A percentile compares a stretch with the other conserved stretches of the same genome.
phyloP scores from a whole-genome alignment of 352 stramenopile species.

The Phytophthora podocarpi region DNA sequence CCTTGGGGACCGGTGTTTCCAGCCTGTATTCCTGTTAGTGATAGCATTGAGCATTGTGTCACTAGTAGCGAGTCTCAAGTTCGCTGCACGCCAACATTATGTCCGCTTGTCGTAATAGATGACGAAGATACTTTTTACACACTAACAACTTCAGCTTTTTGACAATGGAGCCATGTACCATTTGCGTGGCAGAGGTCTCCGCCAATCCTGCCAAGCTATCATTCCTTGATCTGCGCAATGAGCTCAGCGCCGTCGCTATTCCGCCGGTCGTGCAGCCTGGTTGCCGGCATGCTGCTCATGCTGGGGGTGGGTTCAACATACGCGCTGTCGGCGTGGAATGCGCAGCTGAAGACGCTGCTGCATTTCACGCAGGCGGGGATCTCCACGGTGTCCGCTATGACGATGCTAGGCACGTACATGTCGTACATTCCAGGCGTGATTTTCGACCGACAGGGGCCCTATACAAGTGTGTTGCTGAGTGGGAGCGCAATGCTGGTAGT shows the following conservation, averaged over 20 bases:
- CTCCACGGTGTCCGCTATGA: constrained; percentile 74
- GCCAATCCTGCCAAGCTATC: constrained; percentile 2
- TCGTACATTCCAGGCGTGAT: constrained; percentile 73
- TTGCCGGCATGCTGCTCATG: constrained; percentile 69
- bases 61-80: constrained; percentile 57
- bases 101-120: constrained; percentile 7
- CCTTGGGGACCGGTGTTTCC: constrained; percentile 62
- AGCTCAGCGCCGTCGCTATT: constrained; percentile 18
- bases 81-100: constrained; percentile 27
- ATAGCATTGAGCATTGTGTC: constrained; percentile 55
- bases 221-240: constrained; percentile 5
- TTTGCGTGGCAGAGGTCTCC: too few relatives aligned
- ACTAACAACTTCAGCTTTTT: too few relatives aligned
- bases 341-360: constrained; percentile 77
- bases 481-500: constrained; percentile 44
- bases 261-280: constrained; percentile 48
- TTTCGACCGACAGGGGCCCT: constrained; percentile 72
- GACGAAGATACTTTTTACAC: constrained; percentile 17
- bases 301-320: constrained; percentile 79
- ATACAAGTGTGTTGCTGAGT: constrained; percentile 60
- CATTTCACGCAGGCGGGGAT: constrained; percentile 79
- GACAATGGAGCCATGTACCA: constrained; percentile 27
- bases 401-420: constrained; percentile 78
- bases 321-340: constrained; percentile 84
- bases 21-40: constrained; percentile 65